Percentiles rank a stretch among this genome's conserved stretches.
Evolutionary conservation across 352 stramenopile species (phyloP).

Genomic region (Proteromonas lacertae): DNA sequence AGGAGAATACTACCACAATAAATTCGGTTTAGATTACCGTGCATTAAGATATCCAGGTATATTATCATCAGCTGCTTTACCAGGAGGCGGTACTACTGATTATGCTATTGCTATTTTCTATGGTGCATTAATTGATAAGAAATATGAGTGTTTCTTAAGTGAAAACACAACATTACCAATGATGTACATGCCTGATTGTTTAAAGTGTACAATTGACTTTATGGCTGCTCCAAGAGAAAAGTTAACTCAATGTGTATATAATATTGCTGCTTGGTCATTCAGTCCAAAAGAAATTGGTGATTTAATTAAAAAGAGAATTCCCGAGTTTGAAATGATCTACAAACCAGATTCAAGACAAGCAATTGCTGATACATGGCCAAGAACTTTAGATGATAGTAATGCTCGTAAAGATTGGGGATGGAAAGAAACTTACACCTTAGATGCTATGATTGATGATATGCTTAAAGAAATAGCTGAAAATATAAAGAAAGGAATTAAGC

Average conservation of each 20-base stretch:
- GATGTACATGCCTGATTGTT: slow-evolving; percentile 69
- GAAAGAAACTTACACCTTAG: slow-evolving; percentile 44
- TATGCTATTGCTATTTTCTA: slow-evolving; percentile 71
- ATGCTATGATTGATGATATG: slow-evolving; percentile 49
- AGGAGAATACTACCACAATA: slow-evolving; percentile 56
- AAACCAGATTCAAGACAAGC: slow-evolving; percentile 44
- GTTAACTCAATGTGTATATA: slow-evolving; percentile 46
- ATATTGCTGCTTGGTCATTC: slow-evolving; percentile 50
- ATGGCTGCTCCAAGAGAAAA: slow-evolving; percentile 23
- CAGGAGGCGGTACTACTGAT: slow-evolving; percentile 17
- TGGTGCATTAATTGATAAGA: slow-evolving; percentile 34
- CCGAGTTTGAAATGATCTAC: slow-evolving; percentile 40
- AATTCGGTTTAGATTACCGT: slow-evolving; percentile 51
- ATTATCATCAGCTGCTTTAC: slow-evolving; percentile 28
- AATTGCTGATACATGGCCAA: slow-evolving; percentile 52
- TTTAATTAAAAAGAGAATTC: slow-evolving; percentile 41
- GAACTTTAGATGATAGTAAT: slow-evolving; percentile 31
- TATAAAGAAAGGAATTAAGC: too few relatives aligned
- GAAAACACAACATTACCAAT: slow-evolving; percentile 38
- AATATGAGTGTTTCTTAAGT: slow-evolving; percentile 45
- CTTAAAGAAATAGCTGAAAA: slow-evolving; percentile 26
- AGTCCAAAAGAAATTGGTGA: slow-evolving; percentile 32
- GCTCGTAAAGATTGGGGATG: slow-evolving; percentile 42
- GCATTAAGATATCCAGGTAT: slow-evolving; percentile 50
- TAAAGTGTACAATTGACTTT: slow-evolving; percentile 36